Evolutionary conservation across 2,329 filamentous ascomycete genomes (phyloP).

Genomic region (Aureobasidium mangrovei): DNA sequence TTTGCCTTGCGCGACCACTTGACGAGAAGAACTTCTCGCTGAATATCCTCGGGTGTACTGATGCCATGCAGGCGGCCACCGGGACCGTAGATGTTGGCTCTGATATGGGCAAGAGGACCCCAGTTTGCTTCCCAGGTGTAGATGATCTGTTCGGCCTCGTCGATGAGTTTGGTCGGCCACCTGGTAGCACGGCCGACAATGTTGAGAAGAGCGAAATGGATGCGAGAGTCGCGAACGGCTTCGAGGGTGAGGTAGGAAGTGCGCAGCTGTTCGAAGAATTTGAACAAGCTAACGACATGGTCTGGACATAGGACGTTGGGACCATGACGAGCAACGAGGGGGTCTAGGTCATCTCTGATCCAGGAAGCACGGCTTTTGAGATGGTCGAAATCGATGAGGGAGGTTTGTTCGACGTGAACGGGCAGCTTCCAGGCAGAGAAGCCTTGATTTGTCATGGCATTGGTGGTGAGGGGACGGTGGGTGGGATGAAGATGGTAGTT

Average conservation of each 20-base stretch:
- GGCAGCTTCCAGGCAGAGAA: not conserved
- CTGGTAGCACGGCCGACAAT: conserved; percentile 38
- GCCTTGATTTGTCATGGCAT: not conserved
- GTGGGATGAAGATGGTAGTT: not conserved
- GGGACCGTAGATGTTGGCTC: conserved; percentile 34
- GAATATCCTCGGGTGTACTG: conserved; percentile 30
- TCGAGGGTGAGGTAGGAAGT: conserved; percentile 24
- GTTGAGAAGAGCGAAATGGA: conserved; percentile 37
- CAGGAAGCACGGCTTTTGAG: conserved; percentile 33
- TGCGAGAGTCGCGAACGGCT: conserved; percentile 35
- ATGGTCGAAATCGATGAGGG: conserved; percentile 17
- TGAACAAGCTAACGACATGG: conserved; percentile 37
- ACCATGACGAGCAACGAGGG: conserved; percentile 37
- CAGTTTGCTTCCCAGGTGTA: conserved; percentile 31
- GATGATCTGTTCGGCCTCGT: conserved; percentile 37
- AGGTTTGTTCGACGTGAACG: not conserved
- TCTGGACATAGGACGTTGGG: conserved; percentile 34
- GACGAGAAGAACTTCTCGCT: conserved; percentile 28
- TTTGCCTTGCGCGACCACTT: conserved; percentile 23
- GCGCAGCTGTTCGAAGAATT: conserved; percentile 28
- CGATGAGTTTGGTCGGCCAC: conserved; percentile 38
- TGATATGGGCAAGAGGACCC: conserved; percentile 31
- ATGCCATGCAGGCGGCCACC: conserved; percentile 37
- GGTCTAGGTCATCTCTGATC: conserved; percentile 42
- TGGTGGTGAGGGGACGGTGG: too few species aligned